These are phyloP conservation scores for Hanseniaspora nectarophila DNA, from an alignment of 805 yeast species.

Conservation along the genomic window DNA sequence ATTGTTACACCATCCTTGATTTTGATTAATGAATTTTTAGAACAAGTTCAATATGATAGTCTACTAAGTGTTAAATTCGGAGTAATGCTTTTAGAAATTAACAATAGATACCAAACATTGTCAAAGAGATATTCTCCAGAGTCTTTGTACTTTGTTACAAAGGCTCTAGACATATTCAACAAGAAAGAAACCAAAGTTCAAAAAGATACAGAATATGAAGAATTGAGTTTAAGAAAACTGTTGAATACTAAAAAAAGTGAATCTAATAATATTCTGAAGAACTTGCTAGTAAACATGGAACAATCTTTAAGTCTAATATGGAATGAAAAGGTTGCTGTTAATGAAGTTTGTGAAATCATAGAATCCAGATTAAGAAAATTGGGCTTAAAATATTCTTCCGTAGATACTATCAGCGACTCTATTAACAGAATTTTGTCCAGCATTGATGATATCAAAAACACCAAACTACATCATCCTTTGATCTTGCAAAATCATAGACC, in stretches of 20 bases:
- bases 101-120: slow-evolving; percentile 61
- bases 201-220: slow-evolving; percentile 12
- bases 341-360: slow-evolving; percentile 47
- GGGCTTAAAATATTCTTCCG: slow-evolving; percentile 28
- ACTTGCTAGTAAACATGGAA: slow-evolving; percentile 24
- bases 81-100: slow-evolving; percentile 50
- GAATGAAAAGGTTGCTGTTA: slow-evolving; percentile 51
- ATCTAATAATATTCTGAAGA: slow-evolving; percentile 20
- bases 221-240: slow-evolving; percentile 3
- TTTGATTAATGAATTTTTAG: slow-evolving; percentile 58
- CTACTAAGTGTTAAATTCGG: slow-evolving; percentile 44
- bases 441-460: neutral
- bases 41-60: slow-evolving; percentile 35
- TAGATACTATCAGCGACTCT: slow-evolving; percentile 33
- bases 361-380: slow-evolving; percentile 27
- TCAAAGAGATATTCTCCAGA: slow-evolving; percentile 81
- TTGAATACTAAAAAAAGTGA: neutral
- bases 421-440: slow-evolving; percentile 40
- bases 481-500: slow-evolving; percentile 74
- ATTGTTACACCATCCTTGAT: slow-evolving; percentile 76
- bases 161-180: slow-evolving; percentile 35
- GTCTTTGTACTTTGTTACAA: slow-evolving; percentile 46
- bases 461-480: slow-evolving; percentile 52
- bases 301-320: slow-evolving; percentile 30
- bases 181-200: slow-evolving; percentile 28